A percentile compares a stretch with the other conserved stretches of the same genome.
phyloP scores from a whole-genome alignment of 257 asterid species.

The Nicotiana sylvestris region DNA sequence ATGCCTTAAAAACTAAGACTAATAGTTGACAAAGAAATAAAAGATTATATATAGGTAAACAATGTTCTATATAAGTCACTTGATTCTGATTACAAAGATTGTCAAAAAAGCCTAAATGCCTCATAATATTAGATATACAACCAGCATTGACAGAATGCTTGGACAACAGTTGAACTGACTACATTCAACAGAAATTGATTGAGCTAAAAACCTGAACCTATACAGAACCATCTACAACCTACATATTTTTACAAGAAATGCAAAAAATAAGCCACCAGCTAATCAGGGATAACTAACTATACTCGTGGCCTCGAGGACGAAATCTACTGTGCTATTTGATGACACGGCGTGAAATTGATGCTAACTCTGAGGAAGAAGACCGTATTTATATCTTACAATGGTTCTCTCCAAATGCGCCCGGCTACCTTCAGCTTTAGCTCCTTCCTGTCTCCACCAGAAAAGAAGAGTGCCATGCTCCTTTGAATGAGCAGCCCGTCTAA shows the following conservation, averaged over 20 bases:
- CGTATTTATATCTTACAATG: neutral
- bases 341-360: neutral
- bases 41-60: neutral
- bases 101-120: neutral
- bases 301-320: neutral
- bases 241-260: neutral
- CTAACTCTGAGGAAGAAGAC: neutral
- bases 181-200: neutral
- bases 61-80: neutral
- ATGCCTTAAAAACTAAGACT: neutral
- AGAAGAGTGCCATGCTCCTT: constrained; percentile 10
- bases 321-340: neutral
- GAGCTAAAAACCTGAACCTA: constrained; percentile 7
- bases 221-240: neutral
- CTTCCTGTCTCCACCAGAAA: constrained; percentile 10
- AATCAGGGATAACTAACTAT: neutral
- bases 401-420: constrained; percentile 13
- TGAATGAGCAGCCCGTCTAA: constrained; percentile 14
- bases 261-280: neutral
- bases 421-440: constrained; percentile 10
- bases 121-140: neutral
- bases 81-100: neutral
- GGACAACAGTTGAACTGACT: neutral
- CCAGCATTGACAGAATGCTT: neutral
- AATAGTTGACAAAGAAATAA: neutral